Evolutionary conservation across 2,329 filamentous ascomycete genomes (phyloP), one percentile per base, ranked within the genome.

Genomic region (Alternaria postmessia): DNA sequence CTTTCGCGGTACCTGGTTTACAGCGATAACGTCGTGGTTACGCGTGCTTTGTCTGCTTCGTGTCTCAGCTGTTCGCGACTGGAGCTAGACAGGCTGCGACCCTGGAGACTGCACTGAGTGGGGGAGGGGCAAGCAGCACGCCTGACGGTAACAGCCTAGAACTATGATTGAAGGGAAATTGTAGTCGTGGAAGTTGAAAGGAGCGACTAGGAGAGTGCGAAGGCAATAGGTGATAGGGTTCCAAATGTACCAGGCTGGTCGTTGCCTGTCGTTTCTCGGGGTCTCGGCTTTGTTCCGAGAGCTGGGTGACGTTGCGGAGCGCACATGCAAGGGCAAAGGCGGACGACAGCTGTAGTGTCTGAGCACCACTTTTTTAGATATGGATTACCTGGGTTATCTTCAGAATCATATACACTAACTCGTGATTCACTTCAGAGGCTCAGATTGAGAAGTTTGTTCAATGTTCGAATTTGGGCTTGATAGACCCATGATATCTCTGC

Each of bases 401-500:
- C 18, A 11, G 9, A 46, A 8, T 38, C 28, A 52, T 47, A 60
- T 41, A 34, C 52, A 46, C 51, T 46, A 11, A 30, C 9, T 30
- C 8, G 12, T 11, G 11, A 12, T 30, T 11, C 7, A 30, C 28
- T 30, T 30, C 8, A 12, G 9, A 30, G 11, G 4, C 28, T 30
- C 14, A 14, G 14, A 36, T 36, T 14, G 0, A 0, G 6, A 36
- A 16, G 1, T 41, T 49, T 32, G 7, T 32, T 49, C n/a, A 47
- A 36, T 41, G 28, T 55, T 57, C 22, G 14, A 36, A 26, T 39
- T 16, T 28, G 38, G 24, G 14, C 16, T 47, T 42, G 42, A 54
- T 48, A 43, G 32, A 38, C 42, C 53, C 57, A 38, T 64, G 47
- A 65, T 67, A 61, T 65, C 54, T 55, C 59, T 58, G 20, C 42